Evolutionary conservation across 2,329 filamentous ascomycete species (phyloP).

Genomic region (Dothiorella sarmentorum): DNA sequence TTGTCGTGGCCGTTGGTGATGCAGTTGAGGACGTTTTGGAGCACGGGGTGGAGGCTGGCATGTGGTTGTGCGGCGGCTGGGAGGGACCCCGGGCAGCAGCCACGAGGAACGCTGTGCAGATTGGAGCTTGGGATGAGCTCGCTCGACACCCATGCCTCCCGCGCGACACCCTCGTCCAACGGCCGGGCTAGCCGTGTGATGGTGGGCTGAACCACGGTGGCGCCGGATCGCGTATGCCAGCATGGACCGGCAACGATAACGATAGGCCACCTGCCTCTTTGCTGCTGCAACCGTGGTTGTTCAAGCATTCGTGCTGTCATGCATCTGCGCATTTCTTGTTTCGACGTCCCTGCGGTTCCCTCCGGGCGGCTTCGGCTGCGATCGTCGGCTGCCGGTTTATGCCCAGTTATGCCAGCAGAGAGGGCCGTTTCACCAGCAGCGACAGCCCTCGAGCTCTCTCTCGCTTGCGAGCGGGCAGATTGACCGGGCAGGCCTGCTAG

Average conservation of each 20-base stretch:
- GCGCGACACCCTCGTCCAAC: slow-evolving; percentile 17
- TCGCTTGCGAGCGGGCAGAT: background rate
- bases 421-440: background rate
- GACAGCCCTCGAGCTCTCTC: background rate
- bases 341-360: slow-evolving; percentile 11
- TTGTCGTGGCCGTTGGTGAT: background rate
- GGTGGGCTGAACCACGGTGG: slow-evolving; percentile 4
- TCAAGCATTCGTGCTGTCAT: slow-evolving; percentile 9
- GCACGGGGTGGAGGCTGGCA: background rate
- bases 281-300: slow-evolving; percentile 1
- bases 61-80: background rate
- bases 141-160: slow-evolving; percentile 12
- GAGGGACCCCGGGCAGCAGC: slow-evolving; percentile 10
- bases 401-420: background rate
- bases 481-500: slow-evolving; percentile 10
- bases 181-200: slow-evolving; percentile 6
- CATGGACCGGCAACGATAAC: slow-evolving; percentile 8
- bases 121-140: slow-evolving; percentile 10
- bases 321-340: slow-evolving; percentile 14
- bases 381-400: background rate
- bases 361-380: slow-evolving; percentile 10
- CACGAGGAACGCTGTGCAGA: slow-evolving; percentile 10
- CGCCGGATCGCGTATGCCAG: slow-evolving; percentile 8
- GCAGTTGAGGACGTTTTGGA: background rate
- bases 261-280: slow-evolving; percentile 10